Evolutionary conservation across 306 rosid species (phyloP).

Genomic region (Calophaca sinica): DNA sequence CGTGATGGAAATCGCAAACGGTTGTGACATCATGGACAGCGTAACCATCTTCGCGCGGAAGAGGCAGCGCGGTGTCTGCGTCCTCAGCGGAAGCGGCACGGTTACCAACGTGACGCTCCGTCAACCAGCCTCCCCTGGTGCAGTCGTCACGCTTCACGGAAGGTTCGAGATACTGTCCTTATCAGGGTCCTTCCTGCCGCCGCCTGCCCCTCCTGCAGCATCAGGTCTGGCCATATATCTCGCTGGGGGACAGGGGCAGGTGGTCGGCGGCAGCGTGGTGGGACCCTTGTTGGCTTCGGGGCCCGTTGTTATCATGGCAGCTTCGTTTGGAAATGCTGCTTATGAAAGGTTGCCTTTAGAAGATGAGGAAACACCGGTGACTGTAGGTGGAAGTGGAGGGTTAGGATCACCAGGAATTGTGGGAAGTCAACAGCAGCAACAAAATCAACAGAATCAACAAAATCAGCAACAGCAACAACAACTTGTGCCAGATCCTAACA

Average conservation of each 20-base stretch:
- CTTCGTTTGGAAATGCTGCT: slow-evolving; percentile 94
- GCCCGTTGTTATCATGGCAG: slow-evolving; percentile 88
- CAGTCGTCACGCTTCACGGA: slow-evolving; percentile 86
- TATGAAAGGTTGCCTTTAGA: slow-evolving; percentile 92
- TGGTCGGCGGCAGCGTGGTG: slow-evolving; percentile 86
- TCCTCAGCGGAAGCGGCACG: slow-evolving; percentile 86
- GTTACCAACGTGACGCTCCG: slow-evolving; percentile 88
- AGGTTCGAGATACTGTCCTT: slow-evolving; percentile 86
- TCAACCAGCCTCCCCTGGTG: slow-evolving; percentile 85
- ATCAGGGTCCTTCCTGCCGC: slow-evolving; percentile 89
- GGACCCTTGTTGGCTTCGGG: slow-evolving; percentile 84
- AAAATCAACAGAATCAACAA: slow-evolving; percentile 26
- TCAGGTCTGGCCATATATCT: slow-evolving; percentile 82
- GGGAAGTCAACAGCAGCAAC: slow-evolving; percentile 48
- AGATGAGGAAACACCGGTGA: slow-evolving; percentile 62
- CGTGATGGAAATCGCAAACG: slow-evolving; percentile 82
- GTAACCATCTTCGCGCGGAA: slow-evolving; percentile 73
- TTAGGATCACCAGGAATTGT: slow-evolving; percentile 68
- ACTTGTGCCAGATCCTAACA: slow-evolving; percentile 62
- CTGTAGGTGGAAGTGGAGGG: slow-evolving; percentile 51
- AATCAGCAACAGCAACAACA: slow-evolving; percentile 58
- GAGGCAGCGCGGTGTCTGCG: slow-evolving; percentile 83
- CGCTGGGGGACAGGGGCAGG: slow-evolving; percentile 94
- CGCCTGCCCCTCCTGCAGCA: slow-evolving; percentile 83
- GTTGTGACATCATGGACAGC: slow-evolving; percentile 85